Percentiles rank a stretch among this genome's conserved stretches.
phyloP scores from a whole-genome alignment of 352 stramenopile genomes.

The Phytophthora litchii region DNA sequence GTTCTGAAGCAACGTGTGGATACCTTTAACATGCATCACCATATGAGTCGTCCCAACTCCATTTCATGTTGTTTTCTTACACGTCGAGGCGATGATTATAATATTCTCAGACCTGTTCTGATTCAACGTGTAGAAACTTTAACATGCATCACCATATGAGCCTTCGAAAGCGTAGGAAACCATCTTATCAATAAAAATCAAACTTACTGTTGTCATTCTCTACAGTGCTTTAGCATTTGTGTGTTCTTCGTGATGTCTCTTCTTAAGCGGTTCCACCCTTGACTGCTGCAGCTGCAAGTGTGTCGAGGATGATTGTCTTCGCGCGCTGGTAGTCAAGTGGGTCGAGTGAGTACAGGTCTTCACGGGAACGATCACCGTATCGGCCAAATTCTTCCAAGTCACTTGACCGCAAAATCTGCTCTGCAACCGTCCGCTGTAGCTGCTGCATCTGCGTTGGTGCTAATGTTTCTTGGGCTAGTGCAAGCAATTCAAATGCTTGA shows the following conservation, averaged over 20 bases:
- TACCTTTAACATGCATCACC: constrained; percentile 89
- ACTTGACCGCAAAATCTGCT: constrained; percentile 64
- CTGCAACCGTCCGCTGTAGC: constrained; percentile 54
- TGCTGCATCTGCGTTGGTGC: constrained; percentile 50
- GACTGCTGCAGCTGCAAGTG: constrained; percentile 43
- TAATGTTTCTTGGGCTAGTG: constrained; percentile 48
- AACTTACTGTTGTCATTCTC: constrained; percentile 1
- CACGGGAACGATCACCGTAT: constrained; percentile 26
- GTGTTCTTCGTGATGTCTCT: constrained; percentile 2
- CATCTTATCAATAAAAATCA: neutral
- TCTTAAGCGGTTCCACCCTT: constrained; percentile 21
- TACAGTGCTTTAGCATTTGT: neutral
- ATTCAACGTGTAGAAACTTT: constrained; percentile 77
- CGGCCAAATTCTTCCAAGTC: constrained; percentile 65
- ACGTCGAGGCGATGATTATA: constrained; percentile 73
- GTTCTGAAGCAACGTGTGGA: constrained; percentile 89
- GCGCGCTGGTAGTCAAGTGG: constrained; percentile 69
- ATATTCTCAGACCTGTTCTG: constrained; percentile 87
- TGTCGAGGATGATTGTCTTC: constrained; percentile 65
- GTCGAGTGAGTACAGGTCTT: constrained; percentile 78
- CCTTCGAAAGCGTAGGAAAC: constrained; percentile 19
- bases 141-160: constrained; percentile 94
- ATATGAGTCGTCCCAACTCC: constrained; percentile 68
- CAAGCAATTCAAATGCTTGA: constrained; percentile 70
- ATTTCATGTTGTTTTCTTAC: constrained; percentile 5